Conservation (phyloP, 2,329 filamentous ascomycete genomes). For the Capronia epimyces region DNA sequence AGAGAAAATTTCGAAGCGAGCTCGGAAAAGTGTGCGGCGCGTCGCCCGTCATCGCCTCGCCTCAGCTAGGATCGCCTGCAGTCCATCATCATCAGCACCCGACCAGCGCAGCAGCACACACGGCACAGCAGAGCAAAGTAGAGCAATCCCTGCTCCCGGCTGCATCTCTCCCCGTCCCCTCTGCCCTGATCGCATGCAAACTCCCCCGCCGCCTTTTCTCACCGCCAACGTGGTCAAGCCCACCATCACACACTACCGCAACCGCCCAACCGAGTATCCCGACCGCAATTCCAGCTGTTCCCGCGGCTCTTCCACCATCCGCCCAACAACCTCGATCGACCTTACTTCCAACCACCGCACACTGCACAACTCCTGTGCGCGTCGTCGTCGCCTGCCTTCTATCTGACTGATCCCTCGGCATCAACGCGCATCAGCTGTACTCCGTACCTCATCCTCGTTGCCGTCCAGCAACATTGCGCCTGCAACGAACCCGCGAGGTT, state of each 20-base stretch:
- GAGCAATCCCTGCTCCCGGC: not conserved
- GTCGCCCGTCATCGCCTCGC: constrained; percentile 10
- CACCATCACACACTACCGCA: not conserved
- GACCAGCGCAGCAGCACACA: not conserved
- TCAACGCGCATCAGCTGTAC: not conserved
- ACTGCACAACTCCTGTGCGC: not conserved
- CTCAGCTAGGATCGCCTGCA: not conserved
- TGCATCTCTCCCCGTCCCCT: not conserved
- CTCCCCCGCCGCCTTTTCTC: constrained; percentile 6
- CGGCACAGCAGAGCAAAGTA: not conserved
- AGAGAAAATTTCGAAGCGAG: not conserved
- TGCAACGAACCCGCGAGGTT: not conserved
- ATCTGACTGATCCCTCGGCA: not conserved
- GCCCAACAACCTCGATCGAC: not conserved
- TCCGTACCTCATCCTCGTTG: not conserved
- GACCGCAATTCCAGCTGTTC: constrained; percentile 6
- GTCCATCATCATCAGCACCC: not conserved
- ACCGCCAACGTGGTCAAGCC: too few species aligned
- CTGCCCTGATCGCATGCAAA: constrained; percentile 1
- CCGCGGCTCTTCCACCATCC: constrained; percentile 1
- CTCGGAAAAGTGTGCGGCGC: not conserved
- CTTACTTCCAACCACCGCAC: not conserved
- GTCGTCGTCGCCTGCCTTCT: constrained; percentile 2
- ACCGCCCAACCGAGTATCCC: constrained; percentile 2
- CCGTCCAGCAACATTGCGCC: not conserved